Base-by-base conservation (phyloP, 176 grass and related monocot species). In the Carex littledalei region DNA sequence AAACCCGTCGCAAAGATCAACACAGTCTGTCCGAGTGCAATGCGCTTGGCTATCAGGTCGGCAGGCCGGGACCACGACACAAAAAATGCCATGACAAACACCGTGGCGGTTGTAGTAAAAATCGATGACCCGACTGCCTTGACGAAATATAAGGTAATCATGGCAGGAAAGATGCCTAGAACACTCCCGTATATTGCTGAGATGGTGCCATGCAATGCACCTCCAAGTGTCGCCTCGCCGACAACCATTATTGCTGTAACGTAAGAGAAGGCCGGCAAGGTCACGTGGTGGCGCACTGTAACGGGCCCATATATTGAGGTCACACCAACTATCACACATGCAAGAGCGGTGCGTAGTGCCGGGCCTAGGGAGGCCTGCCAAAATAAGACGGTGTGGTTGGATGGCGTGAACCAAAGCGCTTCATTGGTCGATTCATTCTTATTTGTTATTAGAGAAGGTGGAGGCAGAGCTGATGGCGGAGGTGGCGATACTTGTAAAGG, bases 261-360 rank as follows among this genome's bases (percentile, higher is more conserved):
- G 13, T 97, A 92, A 58, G 94, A 92, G 81, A 97, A 94, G 50
- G 94, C 94, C 0, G 94, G 94, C 68, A 91, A 97, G 32, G 85
- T 87, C 65, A 94, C 66, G 68, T 90, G 88, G 8, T 69, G 63
- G 13, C 86, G 81, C 37, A 92, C 18, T 3, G 34, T 37, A 0
- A 78, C 31, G 13, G 94, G 90, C 1, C 57, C 68, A 52, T 94
- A 89, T 8, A 92, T 71, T n/a, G 92, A 90, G 13, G 87, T 63
- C 8, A 90, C 68, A 73, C 92, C 92, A 17, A 92, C 83, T 59
- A 94, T 84, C 63, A 87, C 67, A 85, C 87, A 94, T 11, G 92
- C 94, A 32, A 97, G 83, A 4, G 94, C 88, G 2, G 88, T 60
- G 17, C 92, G 94, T 22, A 97, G 87, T 14, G 92, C 87, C 7